These are phyloP conservation scores for Postia placenta DNA, from an alignment of 768 basidiomycete species.

Conservation along the genomic window DNA sequence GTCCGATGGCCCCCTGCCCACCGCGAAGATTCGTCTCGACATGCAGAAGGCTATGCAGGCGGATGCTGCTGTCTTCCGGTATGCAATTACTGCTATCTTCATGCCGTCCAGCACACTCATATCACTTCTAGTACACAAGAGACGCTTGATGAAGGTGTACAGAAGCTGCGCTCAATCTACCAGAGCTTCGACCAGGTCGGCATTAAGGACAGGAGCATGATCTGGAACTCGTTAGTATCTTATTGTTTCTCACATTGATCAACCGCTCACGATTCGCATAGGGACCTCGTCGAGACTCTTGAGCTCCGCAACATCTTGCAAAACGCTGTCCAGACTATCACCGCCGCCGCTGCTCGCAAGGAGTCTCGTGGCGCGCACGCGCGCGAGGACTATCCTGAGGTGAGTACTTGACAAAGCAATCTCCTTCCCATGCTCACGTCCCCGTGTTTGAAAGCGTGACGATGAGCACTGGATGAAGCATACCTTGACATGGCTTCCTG, in stretches of 20 bases:
- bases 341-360: constrained; percentile 86
- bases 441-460: constrained; percentile 56
- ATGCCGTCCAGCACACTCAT: too few relatives aligned
- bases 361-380: constrained; percentile 99
- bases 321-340: constrained; percentile 94
- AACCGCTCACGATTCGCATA: constrained; percentile 22
- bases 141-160: constrained; percentile 87
- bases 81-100: constrained; percentile 6
- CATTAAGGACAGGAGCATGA: constrained; percentile 98
- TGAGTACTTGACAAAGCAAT: constrained; percentile 26
- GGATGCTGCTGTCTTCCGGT: constrained; percentile 97
- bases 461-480: constrained; percentile 95
- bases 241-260: neutral
- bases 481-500: constrained; percentile 88
- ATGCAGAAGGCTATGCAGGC: constrained; percentile 99
- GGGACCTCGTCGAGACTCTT: constrained; percentile 94
- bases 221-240: constrained; percentile 91
- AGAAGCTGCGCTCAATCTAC: constrained; percentile 82
- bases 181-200: constrained; percentile 86
- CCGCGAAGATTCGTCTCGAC: constrained; percentile 84
- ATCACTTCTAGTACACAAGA: constrained; percentile 78
- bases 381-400: constrained; percentile 96
- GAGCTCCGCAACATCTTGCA: constrained; percentile 96
- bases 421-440: neutral
- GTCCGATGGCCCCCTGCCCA: constrained; percentile 75